Evolutionary conservation across 1,284 basidiomycete species (phyloP).

Genomic region (Thecaphora thlaspeos): DNA sequence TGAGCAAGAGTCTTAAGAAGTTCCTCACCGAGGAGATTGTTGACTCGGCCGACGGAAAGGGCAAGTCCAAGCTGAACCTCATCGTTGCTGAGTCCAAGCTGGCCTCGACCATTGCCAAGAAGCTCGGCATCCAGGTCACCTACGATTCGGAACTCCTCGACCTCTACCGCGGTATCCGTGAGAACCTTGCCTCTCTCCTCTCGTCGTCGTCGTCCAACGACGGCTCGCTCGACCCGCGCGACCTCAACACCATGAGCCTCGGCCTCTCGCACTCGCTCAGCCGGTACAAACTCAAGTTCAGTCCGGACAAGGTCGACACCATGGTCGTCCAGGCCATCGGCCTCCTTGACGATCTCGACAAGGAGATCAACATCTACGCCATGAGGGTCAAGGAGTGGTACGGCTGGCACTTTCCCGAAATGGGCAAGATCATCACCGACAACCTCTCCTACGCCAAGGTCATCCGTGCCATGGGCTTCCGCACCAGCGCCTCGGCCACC

Average conservation of each 20-base stretch:
- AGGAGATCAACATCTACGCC: slow-evolving; percentile 97
- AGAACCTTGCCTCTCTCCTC: slow-evolving; percentile 88
- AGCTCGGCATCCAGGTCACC: slow-evolving; percentile 77
- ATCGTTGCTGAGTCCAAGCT: slow-evolving; percentile 79
- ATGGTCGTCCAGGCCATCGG: slow-evolving; percentile 99
- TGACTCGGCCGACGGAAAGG: slow-evolving; percentile 73
- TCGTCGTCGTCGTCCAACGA: slow-evolving; percentile 74
- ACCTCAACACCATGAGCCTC: slow-evolving; percentile 92
- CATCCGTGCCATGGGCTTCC: slow-evolving; percentile 71
- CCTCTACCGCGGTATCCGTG: slow-evolving; percentile 87
- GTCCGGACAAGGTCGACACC: slow-evolving; percentile 98
- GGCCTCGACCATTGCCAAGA: slow-evolving; percentile 76
- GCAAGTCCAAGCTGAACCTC: slow-evolving; percentile 71
- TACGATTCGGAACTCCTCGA: slow-evolving; percentile 82
- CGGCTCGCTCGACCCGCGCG: slow-evolving; percentile 66
- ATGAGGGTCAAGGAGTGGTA: slow-evolving; percentile 99
- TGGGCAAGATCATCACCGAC: slow-evolving; percentile 89
- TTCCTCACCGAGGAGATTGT: slow-evolving; percentile 86
- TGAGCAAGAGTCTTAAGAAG: slow-evolving; percentile 71
- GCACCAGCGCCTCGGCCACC: slow-evolving; percentile 70
- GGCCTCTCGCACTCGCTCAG: slow-evolving; percentile 85
- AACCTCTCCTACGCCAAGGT: slow-evolving; percentile 91
- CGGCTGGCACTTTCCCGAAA: slow-evolving; percentile 99
- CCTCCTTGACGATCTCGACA: slow-evolving; percentile 97
- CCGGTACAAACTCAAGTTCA: slow-evolving; percentile 91